Evolutionary conservation across 2,329 filamentous ascomycete species (phyloP).

Genomic region (Fusarium coffeatum): DNA sequence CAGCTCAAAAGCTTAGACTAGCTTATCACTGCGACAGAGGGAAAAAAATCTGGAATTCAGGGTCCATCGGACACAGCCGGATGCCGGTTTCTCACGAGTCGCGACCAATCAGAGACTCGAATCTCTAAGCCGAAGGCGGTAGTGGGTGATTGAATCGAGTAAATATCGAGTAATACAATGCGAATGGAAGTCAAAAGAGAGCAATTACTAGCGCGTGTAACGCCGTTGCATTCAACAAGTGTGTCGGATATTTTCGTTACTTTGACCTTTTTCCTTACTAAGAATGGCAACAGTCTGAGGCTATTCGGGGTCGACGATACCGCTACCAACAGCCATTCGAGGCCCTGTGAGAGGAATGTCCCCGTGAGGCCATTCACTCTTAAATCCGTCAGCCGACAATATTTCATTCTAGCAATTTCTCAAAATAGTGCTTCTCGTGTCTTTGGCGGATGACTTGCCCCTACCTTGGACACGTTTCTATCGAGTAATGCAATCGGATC

Average conservation of each 20-base stretch:
- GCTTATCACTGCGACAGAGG: constrained; percentile 2
- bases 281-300: constrained; percentile 1
- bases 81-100: constrained; percentile 23
- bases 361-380: neutral
- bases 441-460: constrained; percentile 14
- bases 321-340: neutral
- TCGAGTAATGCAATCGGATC: constrained; percentile 31
- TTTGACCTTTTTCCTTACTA: neutral
- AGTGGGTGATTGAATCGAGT: constrained; percentile 59
- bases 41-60: constrained; percentile 17
- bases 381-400: constrained; percentile 5
- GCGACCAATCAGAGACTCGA: constrained; percentile 40
- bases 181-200: neutral
- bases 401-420: neutral
- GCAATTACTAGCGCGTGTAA: neutral
- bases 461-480: constrained; percentile 15
- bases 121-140: constrained; percentile 26
- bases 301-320: constrained; percentile 10
- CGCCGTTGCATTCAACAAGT: neutral
- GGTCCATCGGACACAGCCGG: constrained; percentile 45
- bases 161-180: constrained; percentile 56
- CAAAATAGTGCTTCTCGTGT: constrained; percentile 5
- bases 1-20: constrained; percentile 27
- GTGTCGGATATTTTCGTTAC: neutral
- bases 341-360: neutral